These are phyloP conservation scores for Cutaneotrichosporon arboriforme DNA, from an alignment of 1,284 basidiomycete species.

Conservation along the genomic window DNA sequence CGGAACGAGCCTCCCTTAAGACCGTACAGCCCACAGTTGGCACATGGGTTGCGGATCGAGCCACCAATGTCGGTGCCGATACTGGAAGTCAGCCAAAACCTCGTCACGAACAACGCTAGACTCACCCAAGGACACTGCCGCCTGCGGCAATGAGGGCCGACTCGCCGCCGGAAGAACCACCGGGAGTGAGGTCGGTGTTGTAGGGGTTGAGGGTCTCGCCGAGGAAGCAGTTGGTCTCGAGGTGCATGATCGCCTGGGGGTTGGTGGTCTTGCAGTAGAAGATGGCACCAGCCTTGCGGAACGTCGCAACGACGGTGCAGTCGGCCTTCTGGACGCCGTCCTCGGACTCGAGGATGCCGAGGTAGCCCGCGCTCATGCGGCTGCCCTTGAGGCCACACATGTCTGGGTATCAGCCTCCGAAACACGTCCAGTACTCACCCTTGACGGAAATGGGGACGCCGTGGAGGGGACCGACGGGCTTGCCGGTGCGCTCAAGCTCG, in stretches of 20 bases:
- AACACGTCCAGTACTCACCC: conserved; percentile 28
- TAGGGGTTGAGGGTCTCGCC: conserved; percentile 48
- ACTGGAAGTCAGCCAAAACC: conserved; percentile 23
- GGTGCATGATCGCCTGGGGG: conserved; percentile 36
- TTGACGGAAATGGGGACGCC: conserved; percentile 62
- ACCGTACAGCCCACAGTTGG: conserved; percentile 37
- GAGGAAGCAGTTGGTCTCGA: conserved; percentile 28
- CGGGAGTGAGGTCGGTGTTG: conserved; percentile 54
- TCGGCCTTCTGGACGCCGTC: conserved; percentile 7
- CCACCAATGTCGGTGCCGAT: conserved; percentile 50
- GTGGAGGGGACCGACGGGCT: conserved; percentile 56
- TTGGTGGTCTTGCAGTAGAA: conserved; percentile 24
- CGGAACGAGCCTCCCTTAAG: conserved; percentile 38
- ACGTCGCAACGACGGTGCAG: conserved; percentile 13
- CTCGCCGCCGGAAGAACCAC: conserved; percentile 60
- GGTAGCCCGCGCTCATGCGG: conserved; percentile 21
- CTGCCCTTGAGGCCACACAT: conserved; percentile 46
- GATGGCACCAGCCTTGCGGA: conserved; percentile 31
- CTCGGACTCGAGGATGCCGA: conserved; percentile 14
- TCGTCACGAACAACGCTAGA: not conserved
- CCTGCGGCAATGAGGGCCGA: conserved; percentile 51
- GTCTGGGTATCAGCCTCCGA: conserved; percentile 30
- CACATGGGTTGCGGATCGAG: conserved; percentile 29
- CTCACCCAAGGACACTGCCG: conserved; percentile 16
- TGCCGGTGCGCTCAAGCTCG: conserved; percentile 52